Conservation (phyloP, 306 rosid genomes). For the Castanospermum australe region DNA sequence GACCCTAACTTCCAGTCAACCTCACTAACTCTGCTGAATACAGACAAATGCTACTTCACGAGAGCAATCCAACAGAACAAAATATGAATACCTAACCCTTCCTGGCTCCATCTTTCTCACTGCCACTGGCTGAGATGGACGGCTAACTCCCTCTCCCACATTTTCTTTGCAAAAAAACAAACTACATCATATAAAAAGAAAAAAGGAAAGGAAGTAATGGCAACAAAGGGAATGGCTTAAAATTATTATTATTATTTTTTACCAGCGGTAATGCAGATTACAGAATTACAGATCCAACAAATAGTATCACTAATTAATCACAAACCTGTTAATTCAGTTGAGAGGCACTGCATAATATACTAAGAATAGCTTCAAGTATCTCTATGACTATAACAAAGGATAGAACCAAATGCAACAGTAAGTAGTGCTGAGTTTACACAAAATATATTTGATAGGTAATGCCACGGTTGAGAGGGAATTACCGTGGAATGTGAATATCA, state of each 20-base stretch:
- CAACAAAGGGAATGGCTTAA: conserved; percentile 4
- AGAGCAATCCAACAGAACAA: conserved; percentile 31
- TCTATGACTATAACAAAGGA: neutral
- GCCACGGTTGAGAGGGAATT: neutral
- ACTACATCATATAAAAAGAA: neutral
- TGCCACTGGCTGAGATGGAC: conserved; percentile 29
- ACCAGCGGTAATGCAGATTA: too few species aligned
- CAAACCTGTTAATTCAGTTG: neutral
- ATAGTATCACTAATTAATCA: neutral
- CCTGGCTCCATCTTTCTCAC: neutral
- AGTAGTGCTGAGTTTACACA: neutral
- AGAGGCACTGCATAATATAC: neutral
- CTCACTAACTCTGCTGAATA: conserved; percentile 12
- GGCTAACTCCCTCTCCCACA: conserved; percentile 21
- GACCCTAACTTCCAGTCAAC: neutral
- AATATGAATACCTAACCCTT: conserved; percentile 39
- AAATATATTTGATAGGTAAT: neutral
- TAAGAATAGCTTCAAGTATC: neutral
- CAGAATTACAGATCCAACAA: neutral
- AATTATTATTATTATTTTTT: neutral
- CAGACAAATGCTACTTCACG: conserved; percentile 37
- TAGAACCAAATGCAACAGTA: neutral
- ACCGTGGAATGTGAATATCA: neutral
- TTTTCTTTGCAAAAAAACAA: neutral
- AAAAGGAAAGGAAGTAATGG: neutral